Conservation (phyloP, 441 rosid genomes). For the Rhodomyrtus psidioides region DNA sequence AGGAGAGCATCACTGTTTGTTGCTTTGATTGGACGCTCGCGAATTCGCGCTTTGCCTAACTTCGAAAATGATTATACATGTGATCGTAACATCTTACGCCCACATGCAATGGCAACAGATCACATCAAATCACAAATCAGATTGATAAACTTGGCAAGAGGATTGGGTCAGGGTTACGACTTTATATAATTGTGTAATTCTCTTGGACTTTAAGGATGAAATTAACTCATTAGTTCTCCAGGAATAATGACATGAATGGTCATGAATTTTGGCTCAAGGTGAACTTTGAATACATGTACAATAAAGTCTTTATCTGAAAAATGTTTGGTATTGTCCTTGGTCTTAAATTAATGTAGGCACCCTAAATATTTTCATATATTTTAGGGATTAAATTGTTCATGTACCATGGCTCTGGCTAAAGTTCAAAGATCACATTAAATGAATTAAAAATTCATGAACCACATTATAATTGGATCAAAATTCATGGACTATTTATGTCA, state of each 20-base stretch:
- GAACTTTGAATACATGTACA: too few species aligned
- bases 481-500: neutral
- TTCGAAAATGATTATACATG: neutral
- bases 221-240: fast-evolving
- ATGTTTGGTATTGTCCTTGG: too few species aligned
- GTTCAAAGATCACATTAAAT: too few species aligned
- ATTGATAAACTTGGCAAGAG: neutral
- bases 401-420: too few species aligned
- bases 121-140: neutral
- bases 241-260: fast-evolving
- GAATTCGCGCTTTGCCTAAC: neutral
- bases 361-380: neutral
- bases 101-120: neutral
- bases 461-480: neutral
- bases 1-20: neutral
- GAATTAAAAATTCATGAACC: neutral
- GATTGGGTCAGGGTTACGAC: neutral
- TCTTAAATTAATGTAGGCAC: too few species aligned
- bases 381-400: fast-evolving
- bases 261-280: neutral
- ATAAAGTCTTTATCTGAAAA: too few species aligned
- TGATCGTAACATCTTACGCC: neutral
- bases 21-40: neutral
- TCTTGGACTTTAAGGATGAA: neutral
- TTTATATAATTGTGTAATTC: neutral